Percentiles rank a stretch among this genome's conserved stretches.
Conservation (phyloP, 352 stramenopile genomes). For the Phytophthora sp. region DNA sequence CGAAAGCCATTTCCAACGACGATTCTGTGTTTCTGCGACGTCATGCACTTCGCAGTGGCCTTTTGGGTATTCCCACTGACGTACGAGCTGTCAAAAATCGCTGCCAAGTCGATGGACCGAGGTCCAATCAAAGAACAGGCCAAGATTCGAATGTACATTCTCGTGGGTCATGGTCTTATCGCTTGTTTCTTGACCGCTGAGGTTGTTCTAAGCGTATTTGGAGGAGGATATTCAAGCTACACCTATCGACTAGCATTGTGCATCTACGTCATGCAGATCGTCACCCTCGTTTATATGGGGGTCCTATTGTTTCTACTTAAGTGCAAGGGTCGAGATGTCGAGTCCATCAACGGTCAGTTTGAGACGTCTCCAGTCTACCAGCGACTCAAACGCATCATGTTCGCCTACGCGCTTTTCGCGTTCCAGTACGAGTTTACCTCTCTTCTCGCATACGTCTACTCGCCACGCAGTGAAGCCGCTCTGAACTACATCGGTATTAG, state of each 20-base stretch:
- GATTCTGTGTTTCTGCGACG: conserved; percentile 53
- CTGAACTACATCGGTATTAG: conserved; percentile 50
- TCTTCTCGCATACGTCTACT: conserved; percentile 48
- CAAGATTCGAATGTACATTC: conserved; percentile 49
- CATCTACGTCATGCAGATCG: conserved; percentile 58
- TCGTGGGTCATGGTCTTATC: conserved; percentile 39
- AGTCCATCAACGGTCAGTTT: conserved; percentile 60
- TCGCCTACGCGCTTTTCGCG: conserved; percentile 51
- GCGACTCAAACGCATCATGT: conserved; percentile 66
- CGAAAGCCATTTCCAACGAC: conserved; percentile 37
- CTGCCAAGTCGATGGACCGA: conserved; percentile 66
- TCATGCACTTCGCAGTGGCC: conserved; percentile 54
- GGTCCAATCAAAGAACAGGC: conserved; percentile 46
- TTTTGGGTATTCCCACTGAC: conserved; percentile 59
- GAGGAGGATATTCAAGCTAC: conserved; percentile 44
- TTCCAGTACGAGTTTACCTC: conserved; percentile 58
- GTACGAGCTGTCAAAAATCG: conserved; percentile 69
- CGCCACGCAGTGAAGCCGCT: conserved; percentile 26
- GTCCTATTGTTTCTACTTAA: conserved; percentile 46
- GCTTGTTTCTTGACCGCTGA: conserved; percentile 36
- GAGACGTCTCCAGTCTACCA: conserved; percentile 61
- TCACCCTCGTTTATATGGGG: conserved; percentile 54
- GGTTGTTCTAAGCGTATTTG: conserved; percentile 30
- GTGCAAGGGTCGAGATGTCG: conserved; percentile 52
- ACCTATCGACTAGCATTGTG: conserved; percentile 45